Evolutionary conservation across 768 basidiomycete genomes (phyloP), one percentile per base, ranked within the genome.

Genomic region (Coprinopsis sp.): DNA sequence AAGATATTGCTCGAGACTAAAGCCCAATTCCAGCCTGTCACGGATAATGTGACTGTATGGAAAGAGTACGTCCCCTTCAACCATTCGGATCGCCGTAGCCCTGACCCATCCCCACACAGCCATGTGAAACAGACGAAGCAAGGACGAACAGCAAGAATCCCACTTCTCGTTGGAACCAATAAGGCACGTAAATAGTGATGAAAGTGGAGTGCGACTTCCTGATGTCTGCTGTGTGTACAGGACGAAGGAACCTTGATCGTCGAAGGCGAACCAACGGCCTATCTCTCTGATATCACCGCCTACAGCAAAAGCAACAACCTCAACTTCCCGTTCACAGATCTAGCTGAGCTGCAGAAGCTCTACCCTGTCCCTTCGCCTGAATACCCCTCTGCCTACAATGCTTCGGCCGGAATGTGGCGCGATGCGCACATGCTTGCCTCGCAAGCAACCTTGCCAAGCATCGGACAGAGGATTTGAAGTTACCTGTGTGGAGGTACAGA

Each of bases 351-450:
- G 8, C 46, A 64, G 49, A 37, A 43, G n/a, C 50, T 50, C 45
- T 63, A 64, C 36, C 57, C 61, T 11, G 63, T 64, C 34, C 60
- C 59, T 8, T 66, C 64, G 0, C 31, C 23, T 21, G 55, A 52
- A 14, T 66, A 60, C 47, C 60, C 60, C 18, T 58, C 60, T 2
- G 63, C 63, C 0, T 66, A 66, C 53, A 64, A 66, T 43, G 64
- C 64, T 4, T 56, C 62, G 3, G 63, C 64, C 1, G 63, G 47
- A 8, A 66, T 66, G 57, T 66, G 62, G 64, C 51, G 63, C 36
- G 64, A 64, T 34, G 64, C 64, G 4, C 64, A 66, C 40, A 64
- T 66, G 64, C 57, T 63, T 66, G 64, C 37, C 58, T 64, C 18
- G 63, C 63, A 6, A 53, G 51, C 39, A 66, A 64, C 50, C 55